These are phyloP conservation scores for Chenopodium berlandieri DNA, from an alignment of 148 eudicot species.

Conservation along the genomic window DNA sequence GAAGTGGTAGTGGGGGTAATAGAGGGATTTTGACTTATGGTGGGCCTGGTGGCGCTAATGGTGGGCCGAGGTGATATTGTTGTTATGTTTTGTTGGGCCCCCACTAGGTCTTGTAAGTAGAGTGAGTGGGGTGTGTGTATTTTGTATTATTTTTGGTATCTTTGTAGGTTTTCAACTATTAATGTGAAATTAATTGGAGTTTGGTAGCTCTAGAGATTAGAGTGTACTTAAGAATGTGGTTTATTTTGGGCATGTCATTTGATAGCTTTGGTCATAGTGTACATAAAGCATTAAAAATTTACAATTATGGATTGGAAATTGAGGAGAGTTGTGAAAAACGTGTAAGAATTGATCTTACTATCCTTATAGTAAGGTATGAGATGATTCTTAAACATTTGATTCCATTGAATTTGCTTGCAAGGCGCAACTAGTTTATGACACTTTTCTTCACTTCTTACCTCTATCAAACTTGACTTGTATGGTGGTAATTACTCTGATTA, in stretches of 20 bases:
- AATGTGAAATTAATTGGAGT: background rate
- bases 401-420: background rate
- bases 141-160: background rate
- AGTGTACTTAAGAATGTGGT: background rate
- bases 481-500: too few relatives aligned
- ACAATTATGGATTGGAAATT: background rate
- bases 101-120: background rate
- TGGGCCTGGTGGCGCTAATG: conserved; percentile 30
- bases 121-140: background rate
- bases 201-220: background rate
- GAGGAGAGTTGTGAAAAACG: background rate
- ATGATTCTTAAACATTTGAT: background rate
- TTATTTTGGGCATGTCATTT: background rate
- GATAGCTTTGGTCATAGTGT: background rate
- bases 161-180: background rate
- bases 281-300: background rate
- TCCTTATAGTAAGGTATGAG: background rate
- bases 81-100: background rate
- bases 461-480: too few relatives aligned
- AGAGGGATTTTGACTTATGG: conserved; percentile 15
- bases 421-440: too few relatives aligned
- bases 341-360: background rate
- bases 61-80: conserved; percentile 19
- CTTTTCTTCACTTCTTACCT: too few relatives aligned
- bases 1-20: background rate